A percentile compares a stretch with the other conserved stretches of the same genome.
Evolutionary conservation across 2,329 filamentous ascomycete species (phyloP).

Genomic region (Grosmannia clavigera): DNA sequence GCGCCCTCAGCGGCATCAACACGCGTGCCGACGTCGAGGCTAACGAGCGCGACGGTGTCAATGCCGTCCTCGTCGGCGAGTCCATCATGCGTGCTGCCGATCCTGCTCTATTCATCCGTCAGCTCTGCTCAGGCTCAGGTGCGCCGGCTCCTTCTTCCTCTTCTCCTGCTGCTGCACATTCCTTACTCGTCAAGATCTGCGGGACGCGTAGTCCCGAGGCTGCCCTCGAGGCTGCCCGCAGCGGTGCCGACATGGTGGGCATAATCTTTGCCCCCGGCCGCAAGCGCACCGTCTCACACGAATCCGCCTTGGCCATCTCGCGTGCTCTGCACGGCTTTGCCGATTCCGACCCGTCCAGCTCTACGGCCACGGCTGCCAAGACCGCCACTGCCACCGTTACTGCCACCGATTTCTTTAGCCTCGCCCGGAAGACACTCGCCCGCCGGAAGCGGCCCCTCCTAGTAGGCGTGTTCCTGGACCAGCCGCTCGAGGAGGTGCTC

Average conservation of each 20-base stretch:
- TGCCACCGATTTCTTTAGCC: slow-evolving; percentile 56
- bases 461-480: slow-evolving; percentile 90
- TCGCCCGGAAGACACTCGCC: slow-evolving; percentile 18
- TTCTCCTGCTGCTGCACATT: slow-evolving; percentile 18
- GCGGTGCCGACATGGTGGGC: slow-evolving; percentile 83
- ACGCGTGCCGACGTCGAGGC: slow-evolving; percentile 76
- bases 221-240: slow-evolving; percentile 66
- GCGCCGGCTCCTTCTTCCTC: slow-evolving; percentile 12
- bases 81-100: slow-evolving; percentile 87
- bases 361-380: slow-evolving; percentile 14
- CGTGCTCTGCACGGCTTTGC: slow-evolving; percentile 50
- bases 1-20: slow-evolving; percentile 88
- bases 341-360: slow-evolving; percentile 21
- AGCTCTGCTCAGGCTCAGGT: slow-evolving; percentile 68
- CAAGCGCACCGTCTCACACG: slow-evolving; percentile 66
- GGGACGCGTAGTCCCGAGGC: slow-evolving; percentile 76
- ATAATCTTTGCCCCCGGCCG: slow-evolving; percentile 80
- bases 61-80: slow-evolving; percentile 88
- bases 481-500: slow-evolving; percentile 72
- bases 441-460: slow-evolving; percentile 44
- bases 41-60: slow-evolving; percentile 80
- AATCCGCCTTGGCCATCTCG: slow-evolving; percentile 72
- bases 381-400: slow-evolving; percentile 27
- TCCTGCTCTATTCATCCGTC: slow-evolving; percentile 68
- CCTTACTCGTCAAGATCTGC: slow-evolving; percentile 82